These are phyloP conservation scores for Cardamine chenopodiifolia DNA, from an alignment of 345 rosid species.

Conservation along the genomic window DNA sequence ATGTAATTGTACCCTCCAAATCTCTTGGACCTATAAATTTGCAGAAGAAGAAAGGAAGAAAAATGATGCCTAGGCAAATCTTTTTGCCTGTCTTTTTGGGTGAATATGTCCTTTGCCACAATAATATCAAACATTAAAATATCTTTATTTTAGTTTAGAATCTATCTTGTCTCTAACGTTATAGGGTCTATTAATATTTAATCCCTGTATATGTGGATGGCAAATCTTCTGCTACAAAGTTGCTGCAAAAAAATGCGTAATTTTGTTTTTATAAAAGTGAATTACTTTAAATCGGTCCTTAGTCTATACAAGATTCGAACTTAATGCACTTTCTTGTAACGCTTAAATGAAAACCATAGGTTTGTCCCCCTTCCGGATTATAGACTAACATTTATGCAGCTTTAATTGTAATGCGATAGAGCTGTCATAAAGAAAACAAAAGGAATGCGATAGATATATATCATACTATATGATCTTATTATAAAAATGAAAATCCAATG, in stretches of 20 bases:
- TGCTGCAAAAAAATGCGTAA: constrained; percentile 43
- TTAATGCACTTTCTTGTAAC: constrained; percentile 19
- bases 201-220: neutral
- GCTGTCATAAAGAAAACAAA: neutral
- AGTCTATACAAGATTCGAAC: constrained; percentile 29
- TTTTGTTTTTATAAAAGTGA: constrained; percentile 27
- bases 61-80: constrained; percentile 44
- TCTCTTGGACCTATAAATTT: constrained; percentile 29
- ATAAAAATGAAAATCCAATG: neutral
- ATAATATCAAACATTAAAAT: constrained; percentile 29
- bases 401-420: constrained; percentile 22
- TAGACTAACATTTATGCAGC: constrained; percentile 39
- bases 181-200: constrained; percentile 36
- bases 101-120: constrained; percentile 28
- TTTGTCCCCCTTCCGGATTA: constrained; percentile 31
- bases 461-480: neutral
- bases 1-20: constrained; percentile 21
- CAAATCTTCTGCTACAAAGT: constrained; percentile 41
- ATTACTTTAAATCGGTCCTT: constrained; percentile 38
- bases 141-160: neutral
- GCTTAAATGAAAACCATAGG: constrained; percentile 26
- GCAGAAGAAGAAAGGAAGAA: no score
- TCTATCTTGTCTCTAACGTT: constrained; percentile 35
- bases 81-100: constrained; percentile 40
- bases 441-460: constrained; percentile 1